Evolutionary conservation across 75 land plant species (phyloP).

Genomic region (Selaginella tamariscina): DNA sequence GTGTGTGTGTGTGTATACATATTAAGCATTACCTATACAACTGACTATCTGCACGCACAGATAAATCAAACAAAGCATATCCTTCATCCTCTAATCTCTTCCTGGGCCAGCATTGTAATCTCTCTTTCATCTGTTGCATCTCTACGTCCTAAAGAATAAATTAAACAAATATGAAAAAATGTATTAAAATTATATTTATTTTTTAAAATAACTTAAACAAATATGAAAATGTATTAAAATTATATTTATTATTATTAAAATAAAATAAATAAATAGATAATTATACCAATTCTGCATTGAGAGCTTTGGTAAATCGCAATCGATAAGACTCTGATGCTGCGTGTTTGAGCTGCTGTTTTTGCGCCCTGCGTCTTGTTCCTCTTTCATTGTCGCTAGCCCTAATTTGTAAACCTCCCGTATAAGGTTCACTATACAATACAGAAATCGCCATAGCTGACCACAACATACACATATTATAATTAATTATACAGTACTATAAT

Average conservation of each 20-base stretch:
- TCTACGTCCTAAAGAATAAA: constrained; percentile 22
- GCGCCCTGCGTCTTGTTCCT: constrained; percentile 3
- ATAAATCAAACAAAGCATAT: constrained; percentile 27
- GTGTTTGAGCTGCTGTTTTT: constrained; percentile 11
- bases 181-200: background rate
- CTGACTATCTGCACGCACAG: constrained; percentile 20
- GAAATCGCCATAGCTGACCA: too few species aligned
- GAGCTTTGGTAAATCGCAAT: constrained; percentile 20
- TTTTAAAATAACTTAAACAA: background rate
- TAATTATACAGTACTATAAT: too few species aligned
- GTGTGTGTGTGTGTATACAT: too few species aligned
- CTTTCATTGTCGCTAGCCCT: too few species aligned
- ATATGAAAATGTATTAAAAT: background rate
- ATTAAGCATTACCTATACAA: constrained; percentile 27
- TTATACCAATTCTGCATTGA: constrained; percentile 26
- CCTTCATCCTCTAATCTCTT: constrained; percentile 27
- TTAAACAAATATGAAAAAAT: background rate
- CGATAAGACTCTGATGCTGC: constrained; percentile 17
- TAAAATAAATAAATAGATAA: background rate
- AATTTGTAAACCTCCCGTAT: too few species aligned
- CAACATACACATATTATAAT: too few species aligned
- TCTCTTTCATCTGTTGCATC: constrained; percentile 28
- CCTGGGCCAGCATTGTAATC: constrained; percentile 24
- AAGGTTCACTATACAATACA: too few species aligned
- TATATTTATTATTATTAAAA: background rate